phyloP scores from a whole-genome alignment of 202 grass and related monocot species.

The Carex arenaria region DNA sequence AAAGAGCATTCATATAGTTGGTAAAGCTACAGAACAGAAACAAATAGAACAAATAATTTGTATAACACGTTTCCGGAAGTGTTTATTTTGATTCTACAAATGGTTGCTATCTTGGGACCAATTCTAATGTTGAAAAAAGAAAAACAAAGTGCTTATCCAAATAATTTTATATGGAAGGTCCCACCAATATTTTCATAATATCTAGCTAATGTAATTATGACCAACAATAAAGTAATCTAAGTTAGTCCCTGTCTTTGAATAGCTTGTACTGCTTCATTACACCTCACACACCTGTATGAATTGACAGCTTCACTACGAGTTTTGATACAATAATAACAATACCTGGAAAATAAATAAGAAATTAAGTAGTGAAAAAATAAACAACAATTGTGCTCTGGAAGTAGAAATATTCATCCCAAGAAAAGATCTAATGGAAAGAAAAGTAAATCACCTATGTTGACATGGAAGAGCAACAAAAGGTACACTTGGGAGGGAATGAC shows the following conservation, averaged over 20 bases:
- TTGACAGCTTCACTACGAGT: conserved; percentile 58
- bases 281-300: conserved; percentile 62
- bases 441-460: conserved; percentile 61
- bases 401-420: background rate
- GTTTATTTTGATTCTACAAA: background rate
- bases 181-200: background rate
- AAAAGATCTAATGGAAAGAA: background rate
- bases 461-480: conserved; percentile 90
- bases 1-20: background rate
- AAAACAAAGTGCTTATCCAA: background rate
- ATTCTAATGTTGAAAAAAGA: background rate
- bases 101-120: background rate
- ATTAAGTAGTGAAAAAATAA: background rate
- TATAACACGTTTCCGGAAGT: background rate
- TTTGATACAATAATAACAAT: conserved; percentile 93
- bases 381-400: background rate
- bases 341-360: conserved; percentile 43
- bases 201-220: background rate
- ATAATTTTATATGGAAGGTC: background rate
- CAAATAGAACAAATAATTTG: background rate
- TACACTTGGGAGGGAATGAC: conserved; percentile 63
- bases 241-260: conserved; percentile 67
- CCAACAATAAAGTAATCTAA: conserved; percentile 35
- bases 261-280: conserved; percentile 58
- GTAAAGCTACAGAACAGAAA: background rate